phyloP scores from a whole-genome alignment of 2,329 filamentous ascomycete species.

The Chaetomium sp. region DNA sequence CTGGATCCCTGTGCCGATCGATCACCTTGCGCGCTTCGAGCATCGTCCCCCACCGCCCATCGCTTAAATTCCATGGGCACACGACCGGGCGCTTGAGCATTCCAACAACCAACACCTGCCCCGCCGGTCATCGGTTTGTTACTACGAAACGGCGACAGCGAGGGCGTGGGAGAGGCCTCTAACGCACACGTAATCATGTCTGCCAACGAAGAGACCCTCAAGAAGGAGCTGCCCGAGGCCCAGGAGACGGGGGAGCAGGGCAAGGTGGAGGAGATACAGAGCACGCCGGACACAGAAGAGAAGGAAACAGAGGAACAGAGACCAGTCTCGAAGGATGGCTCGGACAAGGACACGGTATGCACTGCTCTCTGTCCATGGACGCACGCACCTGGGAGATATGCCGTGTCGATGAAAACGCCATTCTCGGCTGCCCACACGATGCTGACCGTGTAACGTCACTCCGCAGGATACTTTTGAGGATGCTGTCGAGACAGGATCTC shows the following conservation, averaged over 20 bases:
- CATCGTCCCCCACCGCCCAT: neutral
- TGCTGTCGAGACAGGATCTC: slow-evolving; percentile 66
- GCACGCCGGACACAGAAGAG: neutral
- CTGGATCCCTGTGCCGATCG: slow-evolving; percentile 4
- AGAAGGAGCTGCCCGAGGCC: neutral
- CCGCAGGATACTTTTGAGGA: slow-evolving; percentile 79
- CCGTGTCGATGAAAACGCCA: slow-evolving; percentile 15
- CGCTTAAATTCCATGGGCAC: slow-evolving; percentile 27
- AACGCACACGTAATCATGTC: slow-evolving; percentile 25
- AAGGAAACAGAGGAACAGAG: slow-evolving; percentile 23
- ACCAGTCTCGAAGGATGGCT: slow-evolving; percentile 39
- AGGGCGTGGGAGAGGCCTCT: slow-evolving; percentile 11
- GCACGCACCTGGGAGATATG: neutral
- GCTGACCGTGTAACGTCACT: slow-evolving; percentile 27
- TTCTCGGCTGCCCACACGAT: slow-evolving; percentile 14
- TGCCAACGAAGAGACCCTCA: slow-evolving; percentile 26
- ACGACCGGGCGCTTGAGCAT: slow-evolving; percentile 22
- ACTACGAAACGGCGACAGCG: neutral
- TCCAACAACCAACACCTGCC: slow-evolving; percentile 9
- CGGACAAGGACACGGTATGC: slow-evolving; percentile 47
- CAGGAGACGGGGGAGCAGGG: neutral
- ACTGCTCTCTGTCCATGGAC: slow-evolving; percentile 11
- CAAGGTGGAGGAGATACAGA: neutral
- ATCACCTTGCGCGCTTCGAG: neutral
- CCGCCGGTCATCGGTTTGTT: neutral